Conservation (phyloP, 2,329 filamentous ascomycete species). For the Alternaria arbusti region DNA sequence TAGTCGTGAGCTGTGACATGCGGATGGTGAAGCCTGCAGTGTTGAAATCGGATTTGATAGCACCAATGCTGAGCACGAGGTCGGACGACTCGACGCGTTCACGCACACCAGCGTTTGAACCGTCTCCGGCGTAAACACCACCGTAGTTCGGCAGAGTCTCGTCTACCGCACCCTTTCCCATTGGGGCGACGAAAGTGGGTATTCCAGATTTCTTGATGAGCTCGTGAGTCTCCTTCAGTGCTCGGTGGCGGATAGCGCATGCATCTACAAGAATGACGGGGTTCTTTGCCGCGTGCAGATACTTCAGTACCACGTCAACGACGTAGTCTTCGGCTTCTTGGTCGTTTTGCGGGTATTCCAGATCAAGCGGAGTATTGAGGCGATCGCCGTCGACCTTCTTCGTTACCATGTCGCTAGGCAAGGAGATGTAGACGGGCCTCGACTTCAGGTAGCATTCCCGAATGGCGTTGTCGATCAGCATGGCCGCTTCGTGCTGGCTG, state of each 20-base stretch:
- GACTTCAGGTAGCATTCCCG: constrained; percentile 75
- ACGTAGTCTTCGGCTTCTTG: constrained; percentile 78
- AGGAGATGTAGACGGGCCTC: constrained; percentile 81
- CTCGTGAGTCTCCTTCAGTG: constrained; percentile 73
- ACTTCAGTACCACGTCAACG: constrained; percentile 78
- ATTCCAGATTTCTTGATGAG: constrained; percentile 75
- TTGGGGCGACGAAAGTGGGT: constrained; percentile 86
- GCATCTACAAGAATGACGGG: constrained; percentile 84
- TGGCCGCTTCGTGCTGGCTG: constrained; percentile 71
- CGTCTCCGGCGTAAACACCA: constrained; percentile 84
- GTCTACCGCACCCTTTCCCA: constrained; percentile 85
- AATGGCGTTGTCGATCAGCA: constrained; percentile 78
- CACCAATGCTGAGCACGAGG: constrained; percentile 72
- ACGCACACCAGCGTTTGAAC: constrained; percentile 69
- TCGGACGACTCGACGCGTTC: constrained; percentile 72
- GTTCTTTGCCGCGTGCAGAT: constrained; percentile 73
- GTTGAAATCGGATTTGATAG: constrained; percentile 79
- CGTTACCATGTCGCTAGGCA: constrained; percentile 81
- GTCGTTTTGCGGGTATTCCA: constrained; percentile 70
- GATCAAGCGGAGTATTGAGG: constrained; percentile 73
- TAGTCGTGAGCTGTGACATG: constrained; percentile 76
- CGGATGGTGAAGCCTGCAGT: constrained; percentile 83
- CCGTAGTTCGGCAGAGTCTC: constrained; percentile 78
- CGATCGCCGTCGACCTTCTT: constrained; percentile 77
- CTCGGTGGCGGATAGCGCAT: constrained; percentile 78